phyloP scores from a whole-genome alignment of 208 protist genomes.

The Borovskyia barvae region DNA sequence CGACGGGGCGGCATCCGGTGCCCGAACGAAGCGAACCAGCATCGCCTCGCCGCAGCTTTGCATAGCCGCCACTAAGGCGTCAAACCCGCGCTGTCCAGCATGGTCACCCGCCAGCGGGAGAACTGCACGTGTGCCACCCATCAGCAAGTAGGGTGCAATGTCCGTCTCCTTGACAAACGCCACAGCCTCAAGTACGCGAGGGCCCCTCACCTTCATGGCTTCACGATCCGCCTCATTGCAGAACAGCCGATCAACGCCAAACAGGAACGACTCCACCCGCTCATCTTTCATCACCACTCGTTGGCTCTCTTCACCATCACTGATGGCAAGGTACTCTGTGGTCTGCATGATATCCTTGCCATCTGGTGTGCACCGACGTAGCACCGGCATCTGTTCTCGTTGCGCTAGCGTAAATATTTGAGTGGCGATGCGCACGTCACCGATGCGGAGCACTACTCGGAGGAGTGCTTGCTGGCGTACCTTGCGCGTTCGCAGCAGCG shows the following conservation, averaged over 20 bases:
- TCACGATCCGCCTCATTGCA: slow-evolving; percentile 73
- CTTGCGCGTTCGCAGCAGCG: slow-evolving; percentile 24
- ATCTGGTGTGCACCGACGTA: slow-evolving; percentile 46
- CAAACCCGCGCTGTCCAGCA: slow-evolving; percentile 54
- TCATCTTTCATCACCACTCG: slow-evolving; percentile 9
- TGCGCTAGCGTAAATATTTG: slow-evolving; percentile 70
- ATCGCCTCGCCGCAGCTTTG: slow-evolving; percentile 33
- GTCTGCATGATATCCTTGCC: slow-evolving; percentile 40
- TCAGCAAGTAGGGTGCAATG: slow-evolving; percentile 67
- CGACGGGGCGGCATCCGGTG: slow-evolving; percentile 34
- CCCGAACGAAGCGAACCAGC: slow-evolving; percentile 84
- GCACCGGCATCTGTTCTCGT: slow-evolving; percentile 46
- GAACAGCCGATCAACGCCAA: slow-evolving; percentile 79
- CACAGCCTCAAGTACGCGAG: slow-evolving; percentile 62
- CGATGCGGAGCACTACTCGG: slow-evolving; percentile 57
- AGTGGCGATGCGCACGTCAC: slow-evolving; percentile 65
- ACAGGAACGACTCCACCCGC: slow-evolving; percentile 66
- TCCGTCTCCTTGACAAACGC: slow-evolving; percentile 65
- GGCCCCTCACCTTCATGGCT: slow-evolving; percentile 50
- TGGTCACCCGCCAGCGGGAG: slow-evolving; percentile 66
- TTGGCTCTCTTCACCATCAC: not conserved
- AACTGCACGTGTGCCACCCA: slow-evolving; percentile 65
- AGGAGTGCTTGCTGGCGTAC: slow-evolving; percentile 42
- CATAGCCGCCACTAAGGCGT: slow-evolving; percentile 77
- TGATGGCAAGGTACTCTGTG: slow-evolving; percentile 18